Base-by-base conservation (phyloP, 345 rosid genomes). In the Ailanthus altissimus region DNA sequence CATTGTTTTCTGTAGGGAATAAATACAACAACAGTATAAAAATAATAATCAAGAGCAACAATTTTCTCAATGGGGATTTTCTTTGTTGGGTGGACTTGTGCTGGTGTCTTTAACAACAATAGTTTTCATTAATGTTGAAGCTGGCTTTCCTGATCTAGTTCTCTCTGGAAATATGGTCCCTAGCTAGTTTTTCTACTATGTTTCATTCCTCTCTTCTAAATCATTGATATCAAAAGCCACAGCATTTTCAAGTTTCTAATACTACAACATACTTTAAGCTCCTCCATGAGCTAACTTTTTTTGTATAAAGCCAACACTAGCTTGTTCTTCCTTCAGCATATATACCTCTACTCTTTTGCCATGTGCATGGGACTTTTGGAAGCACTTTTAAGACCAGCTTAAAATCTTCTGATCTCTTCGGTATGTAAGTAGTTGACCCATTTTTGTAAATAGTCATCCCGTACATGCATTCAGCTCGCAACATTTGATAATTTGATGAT, bases 1-100 rank as follows among this genome's bases (percentile, higher is more conserved):
- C 85, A 73, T 84, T 66, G 81, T 75, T 84, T 81, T 84, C 80
- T 61, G 79, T 70, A 79, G 50, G 57, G 51, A 81, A 77, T 70
- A 78, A 75, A 75, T 75, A 70, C 74, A 78, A 73, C 70, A 77
- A 38, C 43, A 53, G 20, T 13, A 40, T 10, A 56, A 56, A 46
- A 45, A 36, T 50, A n/a, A 62, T 18, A 57, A 57, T 56, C 3
- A 59, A 53, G 69, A 46, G 70, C 42, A 64, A 74, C 67, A 75
- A 50, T 82, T 80, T 74, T 42, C 63, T 81, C 72, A 50, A 26
- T 45, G 67, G 67, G 69, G 67, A 77, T 70, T 80, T 76, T 65
- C 72, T 66, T 72, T 49, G 58, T 70, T 72, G n/a, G 63, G 75
- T 70, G 70, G 65, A 54, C 32, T 74, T 61, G 77, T 51, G 61